phyloP scores from a whole-genome alignment of 1,284 basidiomycete genomes.

The Amylostereum chailletii region DNA sequence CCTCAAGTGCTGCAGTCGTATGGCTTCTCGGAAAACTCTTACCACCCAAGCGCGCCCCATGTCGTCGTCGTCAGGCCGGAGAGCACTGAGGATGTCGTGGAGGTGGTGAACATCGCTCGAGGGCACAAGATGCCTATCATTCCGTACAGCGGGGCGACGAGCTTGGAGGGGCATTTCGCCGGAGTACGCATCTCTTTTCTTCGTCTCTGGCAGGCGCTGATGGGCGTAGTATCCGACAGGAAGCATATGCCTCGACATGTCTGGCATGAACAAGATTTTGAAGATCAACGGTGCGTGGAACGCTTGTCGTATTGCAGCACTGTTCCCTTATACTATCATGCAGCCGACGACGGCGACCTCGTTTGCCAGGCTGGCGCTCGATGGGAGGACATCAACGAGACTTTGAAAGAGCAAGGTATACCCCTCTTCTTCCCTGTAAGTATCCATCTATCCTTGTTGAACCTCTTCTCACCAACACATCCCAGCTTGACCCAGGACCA shows the following conservation, averaged over 20 bases:
- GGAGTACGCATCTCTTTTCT: slow-evolving; percentile 34
- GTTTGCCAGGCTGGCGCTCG: slow-evolving; percentile 75
- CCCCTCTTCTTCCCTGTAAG: slow-evolving; percentile 65
- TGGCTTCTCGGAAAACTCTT: slow-evolving; percentile 62
- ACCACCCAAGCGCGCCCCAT: slow-evolving; percentile 57
- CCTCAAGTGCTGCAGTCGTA: slow-evolving; percentile 39
- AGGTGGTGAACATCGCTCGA: slow-evolving; percentile 47
- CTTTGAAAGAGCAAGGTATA: slow-evolving; percentile 60
- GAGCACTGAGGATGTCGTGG: slow-evolving; percentile 50
- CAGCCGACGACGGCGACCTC: slow-evolving; percentile 62
- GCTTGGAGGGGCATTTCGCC: slow-evolving; percentile 49
- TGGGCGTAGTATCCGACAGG: slow-evolving; percentile 40
- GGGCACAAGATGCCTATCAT: slow-evolving; percentile 46
- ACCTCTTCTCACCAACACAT: not conserved
- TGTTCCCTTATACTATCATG: not conserved
- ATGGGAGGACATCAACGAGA: slow-evolving; percentile 85
- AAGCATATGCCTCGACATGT: slow-evolving; percentile 81
- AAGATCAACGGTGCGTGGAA: slow-evolving; percentile 47
- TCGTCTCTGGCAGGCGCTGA: not conserved
- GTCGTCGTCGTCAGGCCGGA: slow-evolving; percentile 46
- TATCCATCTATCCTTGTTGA: not conserved
- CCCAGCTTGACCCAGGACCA: slow-evolving; percentile 43
- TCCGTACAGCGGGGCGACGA: slow-evolving; percentile 55
- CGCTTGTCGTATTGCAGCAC: not conserved
- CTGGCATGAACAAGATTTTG: slow-evolving; percentile 77